phyloP scores from a whole-genome alignment of 257 asterid genomes.

The Lycium barbarum region DNA sequence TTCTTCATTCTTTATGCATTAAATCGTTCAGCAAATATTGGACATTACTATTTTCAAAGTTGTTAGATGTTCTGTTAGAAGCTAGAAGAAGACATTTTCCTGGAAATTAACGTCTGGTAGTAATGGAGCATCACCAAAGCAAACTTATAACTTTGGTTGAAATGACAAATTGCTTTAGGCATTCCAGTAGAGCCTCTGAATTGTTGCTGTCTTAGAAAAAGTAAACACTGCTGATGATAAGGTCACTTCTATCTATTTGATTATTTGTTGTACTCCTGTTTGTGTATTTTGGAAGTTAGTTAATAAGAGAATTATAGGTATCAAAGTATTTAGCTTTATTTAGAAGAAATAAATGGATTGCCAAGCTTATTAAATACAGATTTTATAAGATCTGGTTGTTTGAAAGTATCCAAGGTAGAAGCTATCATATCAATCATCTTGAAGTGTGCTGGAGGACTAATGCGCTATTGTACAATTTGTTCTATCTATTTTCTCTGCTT shows the following conservation, averaged over 20 bases:
- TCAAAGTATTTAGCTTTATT: neutral
- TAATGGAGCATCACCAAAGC: neutral
- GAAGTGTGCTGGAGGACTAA: constrained; percentile 8
- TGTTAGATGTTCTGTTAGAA: constrained; percentile 1
- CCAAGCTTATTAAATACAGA: neutral
- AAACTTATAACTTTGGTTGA: neutral
- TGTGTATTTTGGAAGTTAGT: constrained; percentile 21
- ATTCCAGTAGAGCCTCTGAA: neutral
- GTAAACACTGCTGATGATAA: neutral
- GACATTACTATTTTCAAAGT: neutral
- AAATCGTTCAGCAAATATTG: neutral
- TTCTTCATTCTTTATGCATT: constrained; percentile 11
- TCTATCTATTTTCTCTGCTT: neutral
- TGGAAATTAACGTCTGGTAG: neutral
- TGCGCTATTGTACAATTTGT: neutral
- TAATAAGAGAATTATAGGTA: neutral
- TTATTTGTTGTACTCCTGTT: constrained; percentile 13
- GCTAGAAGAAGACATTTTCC: neutral
- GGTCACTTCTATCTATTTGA: neutral
- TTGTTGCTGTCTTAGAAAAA: neutral
- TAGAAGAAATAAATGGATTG: constrained; percentile 10
- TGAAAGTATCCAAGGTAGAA: neutral
- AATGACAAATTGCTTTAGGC: neutral
- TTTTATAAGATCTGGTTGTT: neutral
- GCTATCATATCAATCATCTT: constrained; percentile 4